Evolutionary conservation across 257 asterid species (phyloP), one percentile per base, ranked within the genome.

Genomic region (Phtheirospermum japonicum): DNA sequence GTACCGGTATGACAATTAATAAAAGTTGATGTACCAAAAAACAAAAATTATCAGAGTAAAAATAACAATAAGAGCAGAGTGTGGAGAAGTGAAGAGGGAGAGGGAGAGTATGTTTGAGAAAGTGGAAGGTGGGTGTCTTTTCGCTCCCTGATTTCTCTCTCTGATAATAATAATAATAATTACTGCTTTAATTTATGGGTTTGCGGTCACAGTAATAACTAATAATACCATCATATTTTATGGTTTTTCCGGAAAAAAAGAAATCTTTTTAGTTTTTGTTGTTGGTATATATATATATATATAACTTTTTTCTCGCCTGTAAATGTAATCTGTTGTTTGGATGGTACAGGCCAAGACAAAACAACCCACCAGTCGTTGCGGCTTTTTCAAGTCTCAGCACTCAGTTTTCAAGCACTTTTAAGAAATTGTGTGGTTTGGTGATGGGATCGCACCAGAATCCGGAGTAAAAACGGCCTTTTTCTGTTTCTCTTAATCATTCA

Each of bases 341-440:
- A 63, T 71, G 74, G 68, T 70, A 65, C 77, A 75, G 76, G 68
- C 33, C 75, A 64, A 71, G 70, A 52, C 69, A 64, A 82, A 79
- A 74, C 60, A 74, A 65, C 74, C 79, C 81, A 79, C 83, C 88
- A 58, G 84, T 73, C 73, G 82, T 82, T 83, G 91, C 91, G 83
- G 82, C 84, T 76, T 66, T 69, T 76, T 57, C 74, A 81, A 76
- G 86, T 76, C 75, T 79, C 63, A 69, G 32, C 4, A 51, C 76
- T 46, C 66, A 7, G 18, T 51, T 61, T 71, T 72, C 17, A 42
- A 42, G 56, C 64, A 30, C 36, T 39, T 49, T 66, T 42, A 13
- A 42, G 0, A 42, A 4, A 42, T 42, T 42, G 28, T 42, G n/a
- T 57, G 61, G 63, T 69, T 66, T 53, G 75, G 65, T 69, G 82